Conservation (phyloP, 2,329 filamentous ascomycete genomes). For the Penicillium sp. region DNA sequence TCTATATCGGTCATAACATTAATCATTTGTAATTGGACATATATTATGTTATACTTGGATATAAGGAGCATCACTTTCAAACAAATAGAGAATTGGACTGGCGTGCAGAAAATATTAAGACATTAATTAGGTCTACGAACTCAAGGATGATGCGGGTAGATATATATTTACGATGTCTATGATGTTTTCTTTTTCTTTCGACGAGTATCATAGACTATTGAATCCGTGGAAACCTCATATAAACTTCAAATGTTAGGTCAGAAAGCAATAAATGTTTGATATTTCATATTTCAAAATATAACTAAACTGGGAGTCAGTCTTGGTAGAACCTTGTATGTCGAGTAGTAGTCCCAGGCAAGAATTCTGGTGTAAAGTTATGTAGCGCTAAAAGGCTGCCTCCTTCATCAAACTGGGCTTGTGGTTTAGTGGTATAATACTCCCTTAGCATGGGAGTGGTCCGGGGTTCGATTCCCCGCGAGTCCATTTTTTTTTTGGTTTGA, state of each 20-base stretch:
- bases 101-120: neutral
- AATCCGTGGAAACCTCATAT: neutral
- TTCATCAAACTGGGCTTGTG: conserved; percentile 27
- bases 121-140: neutral
- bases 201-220: too few relatives aligned
- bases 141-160: neutral
- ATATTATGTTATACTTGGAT: neutral
- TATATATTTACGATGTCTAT: neutral
- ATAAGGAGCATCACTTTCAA: too few relatives aligned
- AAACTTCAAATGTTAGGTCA: neutral
- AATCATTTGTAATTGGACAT: neutral
- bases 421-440: conserved; percentile 44
- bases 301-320: too few relatives aligned
- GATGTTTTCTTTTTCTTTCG: neutral
- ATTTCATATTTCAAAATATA: neutral
- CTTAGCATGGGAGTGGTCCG: conserved; percentile 44
- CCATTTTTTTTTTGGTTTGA: conserved; percentile 26
- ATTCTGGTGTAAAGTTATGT: neutral
- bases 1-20: neutral
- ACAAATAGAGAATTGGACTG: accelerated
- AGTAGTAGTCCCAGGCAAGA: too few relatives aligned
- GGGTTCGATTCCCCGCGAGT: conserved; percentile 45
- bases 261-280: neutral
- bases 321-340: neutral
- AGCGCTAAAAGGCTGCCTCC: accelerated